phyloP scores from a whole-genome alignment of 495 filamentous ascomycete genomes.

The Lasiosphaeria miniovina region DNA sequence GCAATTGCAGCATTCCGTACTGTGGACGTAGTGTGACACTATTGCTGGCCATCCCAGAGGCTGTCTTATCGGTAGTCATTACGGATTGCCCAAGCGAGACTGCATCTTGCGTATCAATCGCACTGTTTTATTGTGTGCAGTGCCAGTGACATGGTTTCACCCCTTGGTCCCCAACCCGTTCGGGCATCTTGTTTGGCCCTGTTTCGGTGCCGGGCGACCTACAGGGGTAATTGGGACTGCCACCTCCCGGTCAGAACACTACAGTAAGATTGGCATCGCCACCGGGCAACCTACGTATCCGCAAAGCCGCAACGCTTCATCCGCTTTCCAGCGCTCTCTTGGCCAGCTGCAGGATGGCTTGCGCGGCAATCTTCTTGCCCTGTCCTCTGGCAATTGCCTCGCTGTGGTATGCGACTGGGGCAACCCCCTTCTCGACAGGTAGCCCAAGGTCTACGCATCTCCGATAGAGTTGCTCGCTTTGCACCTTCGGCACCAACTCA shows the following conservation, averaged over 20 bases:
- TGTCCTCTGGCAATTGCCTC: slow-evolving; percentile 43
- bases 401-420: slow-evolving; percentile 44
- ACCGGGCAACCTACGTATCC: neutral
- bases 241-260: neutral
- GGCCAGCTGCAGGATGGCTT: slow-evolving; percentile 26
- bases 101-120: too few species aligned
- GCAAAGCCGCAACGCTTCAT: slow-evolving; percentile 5
- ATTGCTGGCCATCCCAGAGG: too few species aligned
- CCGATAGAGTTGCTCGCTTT: slow-evolving; percentile 48
- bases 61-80: too few species aligned
- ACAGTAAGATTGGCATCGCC: slow-evolving; percentile 11
- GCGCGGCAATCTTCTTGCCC: slow-evolving; percentile 40
- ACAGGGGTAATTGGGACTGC: slow-evolving; percentile 14
- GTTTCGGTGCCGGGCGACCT: slow-evolving; percentile 7
- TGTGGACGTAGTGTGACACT: too few species aligned
- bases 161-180: neutral
- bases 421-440: slow-evolving; percentile 34
- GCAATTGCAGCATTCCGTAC: neutral
- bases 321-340: slow-evolving; percentile 15
- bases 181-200: neutral
- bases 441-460: slow-evolving; percentile 41
- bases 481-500: slow-evolving; percentile 62
- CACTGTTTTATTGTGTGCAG: too few species aligned
- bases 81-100: too few species aligned
- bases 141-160: neutral